Conservation (phyloP, 2,329 filamentous ascomycete species). For the Ceratocystis papillata region DNA sequence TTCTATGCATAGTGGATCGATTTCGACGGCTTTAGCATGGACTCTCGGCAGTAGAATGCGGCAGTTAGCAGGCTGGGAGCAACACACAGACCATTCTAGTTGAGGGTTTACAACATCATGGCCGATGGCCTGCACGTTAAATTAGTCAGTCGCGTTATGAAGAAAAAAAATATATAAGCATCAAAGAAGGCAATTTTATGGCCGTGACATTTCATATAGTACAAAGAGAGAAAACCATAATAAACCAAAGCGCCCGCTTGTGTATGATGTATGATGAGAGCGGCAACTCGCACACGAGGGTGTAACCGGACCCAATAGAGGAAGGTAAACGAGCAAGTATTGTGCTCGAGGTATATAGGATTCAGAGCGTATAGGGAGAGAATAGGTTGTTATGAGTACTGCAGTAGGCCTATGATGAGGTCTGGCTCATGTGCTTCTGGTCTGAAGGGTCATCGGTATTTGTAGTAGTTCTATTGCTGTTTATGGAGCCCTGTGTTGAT, state of each 20-base stretch:
- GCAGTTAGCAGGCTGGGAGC: not conserved
- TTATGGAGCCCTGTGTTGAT: constrained; percentile 44
- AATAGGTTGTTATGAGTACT: not conserved
- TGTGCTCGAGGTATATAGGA: not conserved
- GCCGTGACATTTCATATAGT: constrained; percentile 4
- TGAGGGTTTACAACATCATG: not conserved
- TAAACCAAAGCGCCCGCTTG: not conserved
- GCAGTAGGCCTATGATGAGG: not conserved
- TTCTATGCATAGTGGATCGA: not conserved
- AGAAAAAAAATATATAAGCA: not conserved
- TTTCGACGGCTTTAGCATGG: too few relatives aligned
- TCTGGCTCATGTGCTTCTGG: not conserved
- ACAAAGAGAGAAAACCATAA: constrained; percentile 10
- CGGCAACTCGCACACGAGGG: not conserved
- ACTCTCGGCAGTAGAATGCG: not conserved
- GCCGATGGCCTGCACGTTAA: too few relatives aligned
- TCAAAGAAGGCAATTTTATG: not conserved
- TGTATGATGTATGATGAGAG: not conserved
- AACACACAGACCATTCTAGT: not conserved
- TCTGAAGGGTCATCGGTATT: constrained; percentile 15
- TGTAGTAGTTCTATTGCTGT: constrained; percentile 27
- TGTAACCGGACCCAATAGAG: not conserved
- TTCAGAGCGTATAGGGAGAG: not conserved
- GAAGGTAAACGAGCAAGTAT: too few relatives aligned
- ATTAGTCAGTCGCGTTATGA: too few relatives aligned